These are phyloP conservation scores for Blastocystis hominis DNA, from an alignment of 352 stramenopile species.

Conservation along the genomic window DNA sequence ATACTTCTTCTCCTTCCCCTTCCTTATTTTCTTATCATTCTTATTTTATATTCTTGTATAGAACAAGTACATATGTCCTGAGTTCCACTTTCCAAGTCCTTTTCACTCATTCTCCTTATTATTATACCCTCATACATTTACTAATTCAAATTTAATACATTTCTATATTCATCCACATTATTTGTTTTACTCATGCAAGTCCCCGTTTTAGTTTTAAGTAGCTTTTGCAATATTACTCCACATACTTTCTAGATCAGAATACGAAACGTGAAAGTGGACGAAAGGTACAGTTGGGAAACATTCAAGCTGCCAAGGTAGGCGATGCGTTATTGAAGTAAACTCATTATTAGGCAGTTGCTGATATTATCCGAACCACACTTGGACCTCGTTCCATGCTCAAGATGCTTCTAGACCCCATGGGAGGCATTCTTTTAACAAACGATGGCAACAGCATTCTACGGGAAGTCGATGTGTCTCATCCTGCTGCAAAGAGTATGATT, in stretches of 20 bases:
- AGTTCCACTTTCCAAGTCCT: no score
- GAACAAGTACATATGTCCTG: no score
- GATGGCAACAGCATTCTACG: slow-evolving; percentile 97
- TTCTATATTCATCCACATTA: no score
- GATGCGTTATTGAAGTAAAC: background rate
- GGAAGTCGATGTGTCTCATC: slow-evolving; percentile 91
- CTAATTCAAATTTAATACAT: no score
- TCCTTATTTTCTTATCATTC: no score
- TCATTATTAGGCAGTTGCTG: slow-evolving; percentile 72
- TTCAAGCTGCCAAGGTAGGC: slow-evolving; percentile 80
- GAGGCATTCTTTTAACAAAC: slow-evolving; percentile 98
- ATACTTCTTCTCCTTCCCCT: no score
- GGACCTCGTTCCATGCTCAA: slow-evolving; percentile 94
- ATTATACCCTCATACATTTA: no score
- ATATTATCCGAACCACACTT: slow-evolving; percentile 96
- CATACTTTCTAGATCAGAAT: slow-evolving; percentile 72
- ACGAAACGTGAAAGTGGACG: slow-evolving; percentile 91
- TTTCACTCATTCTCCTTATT: no score
- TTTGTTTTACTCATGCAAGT: background rate
- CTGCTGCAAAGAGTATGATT: slow-evolving; percentile 98
- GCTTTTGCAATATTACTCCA: background rate
- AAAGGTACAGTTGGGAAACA: slow-evolving; percentile 94
- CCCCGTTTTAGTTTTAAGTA: slow-evolving; percentile 55
- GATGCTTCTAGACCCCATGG: slow-evolving; percentile 99
- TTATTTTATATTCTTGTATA: no score